These are phyloP conservation scores for Saccharomyces cerevisiae DNA, from an alignment of 805 yeast genomes.

Conservation along the genomic window DNA sequence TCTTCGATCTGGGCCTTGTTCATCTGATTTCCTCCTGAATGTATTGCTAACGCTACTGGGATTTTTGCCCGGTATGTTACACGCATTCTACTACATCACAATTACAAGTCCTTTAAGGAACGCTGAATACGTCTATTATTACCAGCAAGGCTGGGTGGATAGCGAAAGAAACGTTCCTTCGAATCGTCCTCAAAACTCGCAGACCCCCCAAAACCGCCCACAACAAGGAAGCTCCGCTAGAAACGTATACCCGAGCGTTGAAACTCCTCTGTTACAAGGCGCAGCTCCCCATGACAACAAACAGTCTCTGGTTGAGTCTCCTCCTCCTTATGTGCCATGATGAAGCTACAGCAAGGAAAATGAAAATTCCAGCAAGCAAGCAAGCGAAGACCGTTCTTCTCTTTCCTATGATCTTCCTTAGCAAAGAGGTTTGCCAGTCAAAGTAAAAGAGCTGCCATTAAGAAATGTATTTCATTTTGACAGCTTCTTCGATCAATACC, in stretches of 20 bases:
- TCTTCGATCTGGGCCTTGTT: conserved; percentile 53
- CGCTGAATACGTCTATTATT: conserved; percentile 18
- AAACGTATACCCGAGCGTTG: not conserved
- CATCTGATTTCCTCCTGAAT: conserved; percentile 50
- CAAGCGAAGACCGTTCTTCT: not conserved
- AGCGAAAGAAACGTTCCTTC: conserved; percentile 15
- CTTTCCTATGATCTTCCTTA: not conserved
- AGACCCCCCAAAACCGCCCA: not conserved
- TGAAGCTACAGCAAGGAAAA: not conserved
- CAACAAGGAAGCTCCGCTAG: not conserved
- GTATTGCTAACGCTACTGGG: conserved; percentile 62
- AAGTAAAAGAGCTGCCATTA: not conserved
- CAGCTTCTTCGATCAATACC: not conserved
- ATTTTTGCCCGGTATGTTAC: conserved; percentile 66
- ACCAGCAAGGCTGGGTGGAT: conserved; percentile 29
- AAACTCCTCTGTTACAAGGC: not conserved
- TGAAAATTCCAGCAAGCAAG: not conserved
- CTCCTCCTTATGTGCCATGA: not conserved
- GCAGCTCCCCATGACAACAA: not conserved
- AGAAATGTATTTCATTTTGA: not conserved
- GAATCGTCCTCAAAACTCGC: not conserved
- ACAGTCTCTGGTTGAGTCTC: not conserved
- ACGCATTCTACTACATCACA: conserved; percentile 46
- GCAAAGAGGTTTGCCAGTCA: not conserved
- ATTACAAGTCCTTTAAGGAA: conserved; percentile 26